These are phyloP conservation scores for Chytriomyces sp. DNA, from an alignment of 192 early-diverging fungal genomes.

Conservation along the genomic window DNA sequence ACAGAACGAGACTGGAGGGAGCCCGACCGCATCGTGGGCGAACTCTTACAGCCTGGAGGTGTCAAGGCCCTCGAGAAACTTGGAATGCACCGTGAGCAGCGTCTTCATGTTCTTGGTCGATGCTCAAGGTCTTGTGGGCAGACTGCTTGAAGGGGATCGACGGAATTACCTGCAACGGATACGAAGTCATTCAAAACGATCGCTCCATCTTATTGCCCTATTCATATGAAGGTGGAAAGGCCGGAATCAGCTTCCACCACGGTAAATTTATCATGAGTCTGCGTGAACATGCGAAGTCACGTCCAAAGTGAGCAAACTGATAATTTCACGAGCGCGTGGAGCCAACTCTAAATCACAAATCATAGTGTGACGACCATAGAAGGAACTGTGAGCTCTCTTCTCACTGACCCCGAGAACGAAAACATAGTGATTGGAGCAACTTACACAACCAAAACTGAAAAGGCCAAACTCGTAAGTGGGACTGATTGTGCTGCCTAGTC, in stretches of 20 bases:
- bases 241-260: constrained; percentile 89
- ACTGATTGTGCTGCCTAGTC: not conserved
- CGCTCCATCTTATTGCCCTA: constrained; percentile 75
- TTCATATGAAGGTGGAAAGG: constrained; percentile 49
- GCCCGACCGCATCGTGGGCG: constrained; percentile 98
- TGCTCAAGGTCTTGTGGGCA: too few species aligned
- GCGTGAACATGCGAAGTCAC: constrained; percentile 62
- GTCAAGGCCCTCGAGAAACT: constrained; percentile 76
- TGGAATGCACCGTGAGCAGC: constrained; percentile 72
- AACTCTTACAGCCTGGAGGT: constrained; percentile 94
- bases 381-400: constrained; percentile 70
- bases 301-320: constrained; percentile 59
- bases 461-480: constrained; percentile 2
- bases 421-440: constrained; percentile 57
- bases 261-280: constrained; percentile 90
- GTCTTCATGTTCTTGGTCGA: not conserved
- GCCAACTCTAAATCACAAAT: constrained; percentile 23
- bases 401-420: constrained; percentile 47
- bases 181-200: constrained; percentile 74
- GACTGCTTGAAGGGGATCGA: constrained; percentile 84
- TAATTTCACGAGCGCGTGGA: not conserved
- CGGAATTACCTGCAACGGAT: constrained; percentile 81
- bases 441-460: constrained; percentile 43
- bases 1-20: constrained; percentile 89
- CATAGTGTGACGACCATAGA: constrained; percentile 75